A percentile compares a stretch with the other conserved stretches of the same genome.
These are phyloP conservation scores for Lipomyces kockii DNA, from an alignment of 805 yeast genomes.

Conservation along the genomic window DNA sequence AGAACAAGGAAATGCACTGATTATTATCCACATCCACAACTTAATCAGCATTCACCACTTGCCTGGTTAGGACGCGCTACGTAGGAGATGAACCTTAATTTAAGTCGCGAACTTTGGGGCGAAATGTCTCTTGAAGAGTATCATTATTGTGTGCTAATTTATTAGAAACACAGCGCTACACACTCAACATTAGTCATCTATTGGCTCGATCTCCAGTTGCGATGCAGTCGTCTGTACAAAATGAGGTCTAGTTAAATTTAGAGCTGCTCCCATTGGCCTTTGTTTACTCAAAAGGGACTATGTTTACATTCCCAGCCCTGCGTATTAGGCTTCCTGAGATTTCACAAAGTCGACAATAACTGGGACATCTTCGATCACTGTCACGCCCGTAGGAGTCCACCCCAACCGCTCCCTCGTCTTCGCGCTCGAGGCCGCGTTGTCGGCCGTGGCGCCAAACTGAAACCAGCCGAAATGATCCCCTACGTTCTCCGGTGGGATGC, in stretches of 20 bases:
- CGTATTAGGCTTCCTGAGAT: background rate
- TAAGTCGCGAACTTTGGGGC: too few relatives aligned
- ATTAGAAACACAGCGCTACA: too few relatives aligned
- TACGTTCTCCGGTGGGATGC: constrained; percentile 1
- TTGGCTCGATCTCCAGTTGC: background rate
- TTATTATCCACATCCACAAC: too few relatives aligned
- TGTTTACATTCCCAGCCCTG: background rate
- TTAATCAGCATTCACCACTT: too few relatives aligned
- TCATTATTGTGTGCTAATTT: too few relatives aligned
- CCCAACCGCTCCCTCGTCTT: constrained; percentile 2
- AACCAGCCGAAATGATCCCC: background rate
- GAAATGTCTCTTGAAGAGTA: too few relatives aligned
- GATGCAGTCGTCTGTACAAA: background rate
- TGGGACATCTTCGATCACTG: background rate
- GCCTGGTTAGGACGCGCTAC: too few relatives aligned
- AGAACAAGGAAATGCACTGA: too few relatives aligned
- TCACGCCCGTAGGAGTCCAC: background rate
- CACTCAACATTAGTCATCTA: background rate
- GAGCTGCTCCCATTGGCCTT: background rate
- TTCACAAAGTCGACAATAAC: background rate
- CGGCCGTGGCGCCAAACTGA: background rate
- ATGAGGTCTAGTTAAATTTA: background rate
- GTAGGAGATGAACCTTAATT: too few relatives aligned
- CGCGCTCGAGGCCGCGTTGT: background rate
- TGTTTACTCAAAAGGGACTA: background rate